Percentiles rank a stretch among this genome's conserved stretches.
These are phyloP conservation scores for Saturnispora besseyi DNA, from an alignment of 805 yeast genomes.

Conservation along the genomic window DNA sequence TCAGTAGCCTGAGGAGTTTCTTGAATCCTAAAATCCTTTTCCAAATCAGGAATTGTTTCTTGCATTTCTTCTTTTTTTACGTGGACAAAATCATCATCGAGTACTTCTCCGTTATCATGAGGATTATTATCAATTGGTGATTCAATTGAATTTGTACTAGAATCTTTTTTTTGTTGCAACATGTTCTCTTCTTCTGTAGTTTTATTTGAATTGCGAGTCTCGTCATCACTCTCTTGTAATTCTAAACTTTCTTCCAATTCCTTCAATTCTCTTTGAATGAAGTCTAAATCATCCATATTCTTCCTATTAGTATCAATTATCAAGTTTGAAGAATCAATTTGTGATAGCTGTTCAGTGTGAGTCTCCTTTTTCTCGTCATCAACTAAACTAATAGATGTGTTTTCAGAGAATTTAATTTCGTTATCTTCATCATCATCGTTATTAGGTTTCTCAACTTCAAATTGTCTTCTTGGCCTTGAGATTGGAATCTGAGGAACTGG, in stretches of 20 bases:
- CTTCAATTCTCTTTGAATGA: not conserved
- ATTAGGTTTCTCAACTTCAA: not conserved
- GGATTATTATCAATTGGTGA: not conserved
- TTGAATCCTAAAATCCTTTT: not conserved
- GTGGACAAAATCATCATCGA: not conserved
- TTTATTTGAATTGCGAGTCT: too few species aligned
- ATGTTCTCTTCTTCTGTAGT: not conserved
- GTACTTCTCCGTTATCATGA: not conserved
- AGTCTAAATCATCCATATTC: constrained; percentile 4
- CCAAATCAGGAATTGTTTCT: not conserved
- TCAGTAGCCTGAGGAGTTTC: not conserved
- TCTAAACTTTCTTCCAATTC: not conserved
- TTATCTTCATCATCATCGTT: not conserved
- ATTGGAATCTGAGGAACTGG: constrained; percentile 14
- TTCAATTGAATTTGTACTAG: too few species aligned
- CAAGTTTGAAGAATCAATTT: not conserved
- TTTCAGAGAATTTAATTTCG: not conserved
- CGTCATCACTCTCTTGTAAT: not conserved
- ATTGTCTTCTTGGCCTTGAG: constrained; percentile 10
- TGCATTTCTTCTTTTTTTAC: not conserved
- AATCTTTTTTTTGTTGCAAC: too few species aligned
- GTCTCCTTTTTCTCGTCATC: not conserved
- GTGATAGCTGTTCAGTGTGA: not conserved
- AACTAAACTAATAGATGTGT: not conserved
- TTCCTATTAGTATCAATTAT: not conserved